Evolutionary conservation across 257 asterid species (phyloP).

Genomic region (Fraxinus cuspidata): DNA sequence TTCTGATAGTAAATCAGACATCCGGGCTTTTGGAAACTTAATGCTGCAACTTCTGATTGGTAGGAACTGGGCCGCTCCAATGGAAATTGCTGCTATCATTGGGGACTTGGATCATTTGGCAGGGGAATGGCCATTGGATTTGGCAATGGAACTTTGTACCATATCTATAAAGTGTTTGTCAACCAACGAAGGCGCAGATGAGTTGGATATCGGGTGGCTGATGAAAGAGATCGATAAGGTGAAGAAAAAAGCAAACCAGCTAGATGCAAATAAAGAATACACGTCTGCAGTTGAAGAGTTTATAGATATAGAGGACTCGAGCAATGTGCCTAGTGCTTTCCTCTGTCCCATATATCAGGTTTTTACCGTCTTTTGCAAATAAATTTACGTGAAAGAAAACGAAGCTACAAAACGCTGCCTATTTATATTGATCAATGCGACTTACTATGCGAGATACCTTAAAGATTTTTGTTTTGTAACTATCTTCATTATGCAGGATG

Average conservation of each 20-base stretch:
- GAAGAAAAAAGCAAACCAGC: constrained; percentile 50
- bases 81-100: constrained; percentile 29
- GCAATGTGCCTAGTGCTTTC: constrained; percentile 48
- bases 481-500: constrained; percentile 42
- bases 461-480: background rate
- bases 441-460: background rate
- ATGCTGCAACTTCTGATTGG: constrained; percentile 65
- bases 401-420: background rate
- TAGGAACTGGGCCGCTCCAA: constrained; percentile 38
- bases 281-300: constrained; percentile 28
- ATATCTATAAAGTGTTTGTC: constrained; percentile 52
- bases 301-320: constrained; percentile 24
- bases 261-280: constrained; percentile 30
- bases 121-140: constrained; percentile 69
- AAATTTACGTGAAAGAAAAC: too few relatives aligned
- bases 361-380: background rate
- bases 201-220: constrained; percentile 27
- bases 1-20: constrained; percentile 38
- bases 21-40: constrained; percentile 57
- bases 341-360: constrained; percentile 70
- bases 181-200: constrained; percentile 14
- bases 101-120: constrained; percentile 44
- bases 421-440: background rate
- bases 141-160: constrained; percentile 55
- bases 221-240: constrained; percentile 47